These are phyloP conservation scores for Solanum corneliomulleri DNA, from an alignment of 257 asterid genomes.

Conservation along the genomic window DNA sequence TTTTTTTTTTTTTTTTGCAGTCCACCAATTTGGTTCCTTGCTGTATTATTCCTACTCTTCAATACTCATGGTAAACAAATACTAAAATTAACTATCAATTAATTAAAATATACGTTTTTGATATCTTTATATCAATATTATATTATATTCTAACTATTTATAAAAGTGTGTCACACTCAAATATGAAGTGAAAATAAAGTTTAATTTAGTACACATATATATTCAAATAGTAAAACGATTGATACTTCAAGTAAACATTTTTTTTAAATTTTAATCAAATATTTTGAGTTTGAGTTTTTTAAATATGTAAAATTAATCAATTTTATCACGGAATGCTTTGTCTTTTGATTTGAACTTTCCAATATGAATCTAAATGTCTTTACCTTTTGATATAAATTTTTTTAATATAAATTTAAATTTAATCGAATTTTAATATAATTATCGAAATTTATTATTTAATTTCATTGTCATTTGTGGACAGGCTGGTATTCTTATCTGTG, in stretches of 20 bases:
- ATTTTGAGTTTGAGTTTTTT: not conserved
- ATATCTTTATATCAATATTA: not conserved
- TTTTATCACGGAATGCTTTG: not conserved
- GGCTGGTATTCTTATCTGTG: conserved; percentile 86
- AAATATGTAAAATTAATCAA: not conserved
- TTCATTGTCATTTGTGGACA: conserved; percentile 14
- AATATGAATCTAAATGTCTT: not conserved
- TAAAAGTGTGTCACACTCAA: not conserved
- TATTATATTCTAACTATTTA: not conserved
- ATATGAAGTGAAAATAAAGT: not conserved
- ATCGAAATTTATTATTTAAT: not conserved
- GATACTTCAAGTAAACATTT: not conserved
- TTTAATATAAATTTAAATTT: accelerated
- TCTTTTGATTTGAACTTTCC: accelerated
- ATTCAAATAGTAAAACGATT: not conserved
- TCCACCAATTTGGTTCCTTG: conserved; percentile 79
- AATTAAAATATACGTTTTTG: not conserved
- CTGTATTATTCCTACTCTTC: conserved; percentile 71
- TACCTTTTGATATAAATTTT: accelerated
- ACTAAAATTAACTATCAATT: not conserved
- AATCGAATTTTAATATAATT: accelerated
- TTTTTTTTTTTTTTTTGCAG: conserved; percentile 20
- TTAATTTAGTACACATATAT: not conserved
- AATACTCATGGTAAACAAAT: conserved; percentile 86
- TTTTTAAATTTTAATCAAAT: not conserved